These are phyloP conservation scores for Microthlaspi erraticum DNA, from an alignment of 345 rosid genomes.

Conservation along the genomic window DNA sequence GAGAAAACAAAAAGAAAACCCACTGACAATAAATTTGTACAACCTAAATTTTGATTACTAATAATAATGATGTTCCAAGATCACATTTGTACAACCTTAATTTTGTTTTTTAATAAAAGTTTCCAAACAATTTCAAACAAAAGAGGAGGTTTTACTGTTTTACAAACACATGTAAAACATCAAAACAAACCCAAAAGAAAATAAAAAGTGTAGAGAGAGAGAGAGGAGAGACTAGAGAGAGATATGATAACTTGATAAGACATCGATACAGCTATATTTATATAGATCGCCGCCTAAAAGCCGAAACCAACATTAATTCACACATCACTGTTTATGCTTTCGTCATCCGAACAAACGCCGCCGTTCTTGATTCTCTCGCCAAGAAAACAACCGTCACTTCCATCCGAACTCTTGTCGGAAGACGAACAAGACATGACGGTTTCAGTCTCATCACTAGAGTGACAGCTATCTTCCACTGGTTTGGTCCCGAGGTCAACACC, in stretches of 20 bases:
- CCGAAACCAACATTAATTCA: conserved; percentile 35
- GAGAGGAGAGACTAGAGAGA: background rate
- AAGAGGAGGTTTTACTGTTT: background rate
- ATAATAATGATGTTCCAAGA: no score
- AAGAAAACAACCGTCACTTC: conserved; percentile 36
- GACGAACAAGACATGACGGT: conserved; percentile 14
- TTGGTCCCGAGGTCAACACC: conserved; percentile 43
- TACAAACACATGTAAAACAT: conserved; percentile 24
- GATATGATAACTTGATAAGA: conserved; percentile 11
- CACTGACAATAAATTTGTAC: no score
- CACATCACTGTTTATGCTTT: conserved; percentile 14
- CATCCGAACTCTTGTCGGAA: conserved; percentile 31
- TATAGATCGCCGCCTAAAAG: conserved; percentile 39
- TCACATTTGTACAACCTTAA: no score
- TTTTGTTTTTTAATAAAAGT: background rate
- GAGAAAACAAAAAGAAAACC: no score
- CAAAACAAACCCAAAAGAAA: background rate
- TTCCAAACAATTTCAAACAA: background rate
- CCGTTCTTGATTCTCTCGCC: conserved; percentile 28
- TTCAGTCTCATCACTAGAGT: background rate
- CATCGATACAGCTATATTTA: conserved; percentile 30
- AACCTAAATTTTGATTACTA: no score
- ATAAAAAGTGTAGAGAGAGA: background rate
- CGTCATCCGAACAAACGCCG: conserved; percentile 40
- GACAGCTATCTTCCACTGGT: conserved; percentile 4